phyloP scores from a whole-genome alignment of 345 rosid genomes.

The Garcia nutans region DNA sequence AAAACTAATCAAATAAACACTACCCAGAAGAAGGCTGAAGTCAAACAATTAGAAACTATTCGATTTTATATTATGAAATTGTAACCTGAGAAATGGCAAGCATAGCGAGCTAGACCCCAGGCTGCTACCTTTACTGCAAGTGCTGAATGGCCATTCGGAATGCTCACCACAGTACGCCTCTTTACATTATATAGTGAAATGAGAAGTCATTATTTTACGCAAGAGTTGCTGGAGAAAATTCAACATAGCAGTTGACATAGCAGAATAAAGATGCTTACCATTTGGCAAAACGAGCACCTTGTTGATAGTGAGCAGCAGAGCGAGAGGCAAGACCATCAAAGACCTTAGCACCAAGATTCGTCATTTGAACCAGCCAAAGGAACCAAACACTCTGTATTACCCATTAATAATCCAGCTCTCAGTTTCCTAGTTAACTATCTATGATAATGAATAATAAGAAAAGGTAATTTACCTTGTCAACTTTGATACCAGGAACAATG shows the following conservation, averaged over 20 bases:
- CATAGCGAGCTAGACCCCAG: slow-evolving; percentile 97
- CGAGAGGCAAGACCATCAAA: slow-evolving; percentile 87
- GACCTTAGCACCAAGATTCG: slow-evolving; percentile 99
- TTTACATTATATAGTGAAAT: background rate
- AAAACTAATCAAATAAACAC: background rate
- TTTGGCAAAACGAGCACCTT: slow-evolving; percentile 98
- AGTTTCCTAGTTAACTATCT: background rate
- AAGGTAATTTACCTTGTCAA: slow-evolving; percentile 65
- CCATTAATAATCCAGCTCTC: slow-evolving; percentile 1
- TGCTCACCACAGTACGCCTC: slow-evolving; percentile 97
- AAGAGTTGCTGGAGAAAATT: background rate
- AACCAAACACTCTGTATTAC: slow-evolving; percentile 80
- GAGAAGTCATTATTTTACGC: no score
- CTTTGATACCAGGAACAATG: slow-evolving; percentile 96
- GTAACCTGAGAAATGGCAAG: slow-evolving; percentile 81
- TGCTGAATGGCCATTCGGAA: slow-evolving; percentile 93
- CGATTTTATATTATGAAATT: background rate
- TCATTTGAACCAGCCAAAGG: slow-evolving; percentile 84
- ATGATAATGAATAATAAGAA: background rate
- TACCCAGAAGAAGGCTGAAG: background rate
- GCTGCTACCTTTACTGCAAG: slow-evolving; percentile 97
- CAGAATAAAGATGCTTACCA: slow-evolving; percentile 44
- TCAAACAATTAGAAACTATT: background rate
- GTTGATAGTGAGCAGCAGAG: slow-evolving; percentile 92
- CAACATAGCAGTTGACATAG: background rate